phyloP scores from a whole-genome alignment of 192 early-diverging fungal species.

The Backusella westeae region DNA sequence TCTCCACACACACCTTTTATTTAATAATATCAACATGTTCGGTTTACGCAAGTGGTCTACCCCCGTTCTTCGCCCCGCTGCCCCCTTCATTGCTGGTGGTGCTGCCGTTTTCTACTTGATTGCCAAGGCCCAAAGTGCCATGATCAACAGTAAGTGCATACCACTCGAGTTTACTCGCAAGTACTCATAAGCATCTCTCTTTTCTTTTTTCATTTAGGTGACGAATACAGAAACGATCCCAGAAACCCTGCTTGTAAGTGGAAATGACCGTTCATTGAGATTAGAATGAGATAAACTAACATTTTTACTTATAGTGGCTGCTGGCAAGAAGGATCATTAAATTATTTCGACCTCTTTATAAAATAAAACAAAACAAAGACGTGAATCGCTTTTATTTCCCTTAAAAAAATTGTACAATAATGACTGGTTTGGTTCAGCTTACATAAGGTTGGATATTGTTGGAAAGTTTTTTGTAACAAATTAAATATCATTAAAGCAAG shows the following conservation, averaged over 20 bases:
- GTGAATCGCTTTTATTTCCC: conserved; percentile 10
- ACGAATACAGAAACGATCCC: conserved; percentile 52
- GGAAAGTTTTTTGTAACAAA: neutral
- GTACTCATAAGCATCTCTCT: neutral
- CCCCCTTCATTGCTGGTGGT: conserved; percentile 54
- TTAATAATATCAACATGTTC: conserved; percentile 43
- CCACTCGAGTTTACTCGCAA: neutral
- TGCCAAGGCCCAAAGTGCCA: conserved; percentile 40
- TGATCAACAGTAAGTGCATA: conserved; percentile 42
- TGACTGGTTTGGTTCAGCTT: neutral
- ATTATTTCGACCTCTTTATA: conserved; percentile 4
- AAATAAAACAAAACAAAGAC: neutral
- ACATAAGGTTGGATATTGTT: neutral
- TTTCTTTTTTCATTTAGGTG: conserved; percentile 31
- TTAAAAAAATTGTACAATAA: conserved; percentile 1
- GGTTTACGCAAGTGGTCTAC: conserved; percentile 56
- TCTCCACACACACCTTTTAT: neutral
- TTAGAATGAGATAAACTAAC: neutral
- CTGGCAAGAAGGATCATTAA: conserved; percentile 40
- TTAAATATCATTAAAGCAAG: neutral
- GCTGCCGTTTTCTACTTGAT: conserved; percentile 49
- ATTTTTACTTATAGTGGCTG: conserved; percentile 17
- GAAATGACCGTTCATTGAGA: neutral
- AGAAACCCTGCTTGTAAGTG: conserved; percentile 56
- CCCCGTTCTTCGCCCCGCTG: conserved; percentile 50